Percentiles rank a stretch among this genome's conserved stretches.
Conservation (phyloP, 2,329 filamentous ascomycete genomes). For the Dothistroma pini region DNA sequence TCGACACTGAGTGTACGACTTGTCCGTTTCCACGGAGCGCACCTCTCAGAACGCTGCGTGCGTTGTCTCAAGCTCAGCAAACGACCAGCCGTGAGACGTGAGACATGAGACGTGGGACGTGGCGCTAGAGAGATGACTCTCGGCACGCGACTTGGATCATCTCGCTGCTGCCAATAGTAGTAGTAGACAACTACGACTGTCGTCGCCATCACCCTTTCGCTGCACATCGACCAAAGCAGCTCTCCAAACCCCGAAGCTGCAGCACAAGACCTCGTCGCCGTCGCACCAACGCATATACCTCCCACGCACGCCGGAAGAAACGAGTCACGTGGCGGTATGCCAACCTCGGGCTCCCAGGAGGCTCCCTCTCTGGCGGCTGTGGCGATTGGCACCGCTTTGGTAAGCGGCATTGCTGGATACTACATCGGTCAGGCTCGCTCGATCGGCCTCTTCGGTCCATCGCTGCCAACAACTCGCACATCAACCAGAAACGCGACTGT, state of each 20-base stretch:
- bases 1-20: constrained; percentile 17
- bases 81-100: constrained; percentile 33
- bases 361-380: constrained; percentile 57
- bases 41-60: constrained; percentile 1
- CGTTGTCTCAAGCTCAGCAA: background rate
- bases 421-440: constrained; percentile 62
- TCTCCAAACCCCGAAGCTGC: background rate
- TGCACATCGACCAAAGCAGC: background rate
- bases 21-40: constrained; percentile 12
- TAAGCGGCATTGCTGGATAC: constrained; percentile 73
- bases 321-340: background rate
- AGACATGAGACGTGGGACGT: background rate
- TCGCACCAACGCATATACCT: background rate
- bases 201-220: constrained; percentile 11
- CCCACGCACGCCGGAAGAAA: background rate
- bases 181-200: too few relatives aligned
- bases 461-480: constrained; percentile 24
- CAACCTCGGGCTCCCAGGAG: background rate
- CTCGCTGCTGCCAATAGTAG: background rate
- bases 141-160: constrained; percentile 14
- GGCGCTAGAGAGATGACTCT: background rate
- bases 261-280: background rate
- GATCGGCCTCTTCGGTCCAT: constrained; percentile 69
- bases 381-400: constrained; percentile 68
- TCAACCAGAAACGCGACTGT: constrained; percentile 10